phyloP scores from a whole-genome alignment of 2,329 filamentous ascomycete species.

The Penicillium freii region DNA sequence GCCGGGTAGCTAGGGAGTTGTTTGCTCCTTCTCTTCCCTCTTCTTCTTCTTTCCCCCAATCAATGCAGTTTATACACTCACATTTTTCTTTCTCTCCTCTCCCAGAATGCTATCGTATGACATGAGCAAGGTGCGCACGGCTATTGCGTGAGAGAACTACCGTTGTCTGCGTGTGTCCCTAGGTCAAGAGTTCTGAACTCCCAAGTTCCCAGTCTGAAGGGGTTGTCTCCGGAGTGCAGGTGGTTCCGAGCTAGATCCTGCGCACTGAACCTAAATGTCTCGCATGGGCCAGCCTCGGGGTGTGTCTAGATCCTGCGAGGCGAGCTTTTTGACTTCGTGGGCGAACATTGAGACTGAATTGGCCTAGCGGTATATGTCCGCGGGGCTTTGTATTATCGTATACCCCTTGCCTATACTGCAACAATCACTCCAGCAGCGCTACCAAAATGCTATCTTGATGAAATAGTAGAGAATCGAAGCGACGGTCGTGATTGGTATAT shows the following conservation, averaged over 20 bases:
- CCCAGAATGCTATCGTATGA: not conserved
- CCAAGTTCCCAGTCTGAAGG: too few species aligned
- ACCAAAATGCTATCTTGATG: not conserved
- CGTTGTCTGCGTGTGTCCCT: too few species aligned
- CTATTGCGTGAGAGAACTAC: not conserved
- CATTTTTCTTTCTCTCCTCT: not conserved
- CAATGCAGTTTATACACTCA: not conserved
- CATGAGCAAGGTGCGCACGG: not conserved
- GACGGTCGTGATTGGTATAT: not conserved
- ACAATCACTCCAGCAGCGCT: not conserved
- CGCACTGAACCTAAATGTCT: not conserved
- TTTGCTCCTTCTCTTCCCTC: not conserved
- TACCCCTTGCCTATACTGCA: not conserved
- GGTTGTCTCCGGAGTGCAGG: not conserved
- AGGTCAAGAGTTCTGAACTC: not conserved
- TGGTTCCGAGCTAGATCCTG: not conserved
- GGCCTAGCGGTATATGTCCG: not conserved
- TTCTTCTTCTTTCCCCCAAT: not conserved
- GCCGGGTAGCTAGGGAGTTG: not conserved
- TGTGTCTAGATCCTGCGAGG: not conserved
- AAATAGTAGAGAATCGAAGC: not conserved
- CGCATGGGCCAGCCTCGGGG: not conserved
- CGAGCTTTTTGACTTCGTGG: not conserved
- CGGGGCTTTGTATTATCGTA: not conserved
- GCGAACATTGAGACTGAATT: not conserved